Evolutionary conservation across 2,329 filamentous ascomycete species (phyloP).

Genomic region (Penicillium vulpinum): DNA sequence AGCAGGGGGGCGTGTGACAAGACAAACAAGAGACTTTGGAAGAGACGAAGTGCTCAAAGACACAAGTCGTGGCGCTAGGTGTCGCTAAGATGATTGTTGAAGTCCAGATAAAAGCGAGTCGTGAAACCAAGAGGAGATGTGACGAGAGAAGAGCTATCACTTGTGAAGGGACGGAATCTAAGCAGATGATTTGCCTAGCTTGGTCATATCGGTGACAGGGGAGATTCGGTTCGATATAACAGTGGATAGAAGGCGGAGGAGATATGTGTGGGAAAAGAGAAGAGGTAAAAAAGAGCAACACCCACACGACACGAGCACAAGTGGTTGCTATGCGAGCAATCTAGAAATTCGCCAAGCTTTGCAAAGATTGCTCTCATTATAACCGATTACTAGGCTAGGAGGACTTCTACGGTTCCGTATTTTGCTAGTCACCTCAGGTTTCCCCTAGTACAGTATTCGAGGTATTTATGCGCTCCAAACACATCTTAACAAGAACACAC

Average conservation of each 20-base stretch:
- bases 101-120: not conserved
- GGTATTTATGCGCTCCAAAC: too few relatives aligned
- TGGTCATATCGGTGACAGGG: not conserved
- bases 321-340: not conserved
- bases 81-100: not conserved
- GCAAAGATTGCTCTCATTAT: slow-evolving; percentile 6
- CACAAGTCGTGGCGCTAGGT: not conserved
- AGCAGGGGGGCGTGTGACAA: not conserved
- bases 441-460: too few relatives aligned
- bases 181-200: not conserved
- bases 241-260: not conserved
- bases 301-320: not conserved
- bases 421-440: too few relatives aligned
- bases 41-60: not conserved
- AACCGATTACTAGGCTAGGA: too few relatives aligned
- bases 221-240: not conserved
- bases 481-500: too few relatives aligned
- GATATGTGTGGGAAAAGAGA: not conserved
- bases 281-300: not conserved
- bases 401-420: too few relatives aligned
- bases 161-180: not conserved
- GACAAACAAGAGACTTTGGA: not conserved
- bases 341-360: too few relatives aligned
- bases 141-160: not conserved
- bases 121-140: not conserved